Conservation (phyloP, 2,329 filamentous ascomycete genomes). For the Calonectria multiphialidica region DNA sequence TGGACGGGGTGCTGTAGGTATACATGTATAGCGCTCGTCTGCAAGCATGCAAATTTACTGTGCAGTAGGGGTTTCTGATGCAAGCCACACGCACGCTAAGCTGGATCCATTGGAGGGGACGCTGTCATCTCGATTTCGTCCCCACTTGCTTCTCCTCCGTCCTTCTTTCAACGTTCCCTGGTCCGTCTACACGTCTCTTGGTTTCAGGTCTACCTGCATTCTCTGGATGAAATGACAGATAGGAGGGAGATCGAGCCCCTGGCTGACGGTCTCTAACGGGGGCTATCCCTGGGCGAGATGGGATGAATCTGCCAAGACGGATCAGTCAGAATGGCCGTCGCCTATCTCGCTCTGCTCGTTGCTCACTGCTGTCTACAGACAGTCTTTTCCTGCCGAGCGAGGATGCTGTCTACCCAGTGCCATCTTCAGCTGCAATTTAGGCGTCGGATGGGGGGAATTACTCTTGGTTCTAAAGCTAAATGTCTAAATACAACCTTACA, state of each 20-base stretch:
- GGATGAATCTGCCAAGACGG: constrained; percentile 17
- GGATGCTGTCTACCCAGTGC: too few species aligned
- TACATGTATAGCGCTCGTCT: too few species aligned
- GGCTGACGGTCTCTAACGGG: too few species aligned
- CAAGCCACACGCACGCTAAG: neutral
- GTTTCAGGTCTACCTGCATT: constrained; percentile 42
- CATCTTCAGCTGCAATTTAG: neutral
- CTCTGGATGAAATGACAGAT: constrained; percentile 24
- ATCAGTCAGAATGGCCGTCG: neutral
- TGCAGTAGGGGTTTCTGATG: too few species aligned
- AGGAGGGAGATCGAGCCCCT: neutral
- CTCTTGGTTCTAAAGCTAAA: neutral
- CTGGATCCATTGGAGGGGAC: neutral
- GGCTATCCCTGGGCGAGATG: neutral
- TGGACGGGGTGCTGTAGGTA: neutral
- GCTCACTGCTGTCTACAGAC: too few species aligned
- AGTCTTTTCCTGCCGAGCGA: neutral
- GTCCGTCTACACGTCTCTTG: constrained; percentile 8
- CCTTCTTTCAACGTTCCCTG: neutral
- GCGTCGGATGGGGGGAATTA: neutral
- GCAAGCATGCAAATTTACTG: too few species aligned
- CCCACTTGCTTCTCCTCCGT: neutral
- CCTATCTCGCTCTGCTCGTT: too few species aligned
- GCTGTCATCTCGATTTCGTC: neutral
- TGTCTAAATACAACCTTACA: neutral